A percentile compares a stretch with the other conserved stretches of the same genome.
Conservation (phyloP, 352 stramenopile genomes). For the Blastocystis sp. region DNA sequence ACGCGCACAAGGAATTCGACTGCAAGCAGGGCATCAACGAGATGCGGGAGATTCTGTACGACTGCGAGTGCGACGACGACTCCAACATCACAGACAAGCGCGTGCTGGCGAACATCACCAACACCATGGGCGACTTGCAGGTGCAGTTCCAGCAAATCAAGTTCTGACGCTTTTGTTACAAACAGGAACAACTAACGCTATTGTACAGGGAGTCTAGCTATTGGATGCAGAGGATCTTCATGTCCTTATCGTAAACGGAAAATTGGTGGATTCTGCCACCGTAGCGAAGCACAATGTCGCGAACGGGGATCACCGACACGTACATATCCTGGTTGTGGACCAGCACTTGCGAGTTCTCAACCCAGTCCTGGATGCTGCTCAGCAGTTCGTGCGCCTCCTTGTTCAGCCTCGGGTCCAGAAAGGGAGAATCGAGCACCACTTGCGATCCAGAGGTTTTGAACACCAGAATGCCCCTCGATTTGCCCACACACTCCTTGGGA, state of each 20-base stretch:
- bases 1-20: slow-evolving; percentile 43
- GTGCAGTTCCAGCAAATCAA: slow-evolving; percentile 24
- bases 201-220: neutral
- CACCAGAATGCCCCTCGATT: neutral
- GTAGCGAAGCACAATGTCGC: neutral
- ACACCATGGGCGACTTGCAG: slow-evolving; percentile 51
- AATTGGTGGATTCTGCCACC: neutral
- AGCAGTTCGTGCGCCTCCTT: neutral
- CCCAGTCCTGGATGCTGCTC: slow-evolving; percentile 12
- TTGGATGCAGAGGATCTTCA: slow-evolving; percentile 8
- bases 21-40: neutral
- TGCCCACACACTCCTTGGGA: neutral
- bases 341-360: neutral
- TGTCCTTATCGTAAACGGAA: slow-evolving; percentile 28
- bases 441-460: neutral
- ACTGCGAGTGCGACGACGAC: slow-evolving; percentile 58
- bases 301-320: slow-evolving; percentile 30
- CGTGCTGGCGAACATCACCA: slow-evolving; percentile 51
- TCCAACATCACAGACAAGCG: slow-evolving; percentile 41
- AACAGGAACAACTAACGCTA: neutral
- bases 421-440: neutral
- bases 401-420: slow-evolving; percentile 5
- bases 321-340: neutral
- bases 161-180: slow-evolving; percentile 22
- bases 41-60: slow-evolving; percentile 37